Conservation (phyloP, 2,329 filamentous ascomycete species). For the Davidsoniella neocaledoniae region DNA sequence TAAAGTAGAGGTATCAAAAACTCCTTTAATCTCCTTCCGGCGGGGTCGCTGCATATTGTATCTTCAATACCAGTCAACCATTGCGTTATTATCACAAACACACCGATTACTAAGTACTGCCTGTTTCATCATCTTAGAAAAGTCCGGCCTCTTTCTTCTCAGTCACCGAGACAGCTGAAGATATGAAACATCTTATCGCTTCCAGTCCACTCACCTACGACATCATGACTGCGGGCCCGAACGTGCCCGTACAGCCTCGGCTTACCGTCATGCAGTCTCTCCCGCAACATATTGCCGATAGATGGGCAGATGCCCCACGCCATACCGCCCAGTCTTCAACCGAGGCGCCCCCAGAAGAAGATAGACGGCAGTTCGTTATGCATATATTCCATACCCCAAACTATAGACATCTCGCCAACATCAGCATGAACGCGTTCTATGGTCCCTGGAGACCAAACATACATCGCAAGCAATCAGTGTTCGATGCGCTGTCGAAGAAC, state of each 20-base stretch:
- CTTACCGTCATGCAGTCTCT: conserved; percentile 10
- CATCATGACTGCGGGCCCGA: conserved; percentile 16
- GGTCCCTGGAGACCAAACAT: conserved; percentile 25
- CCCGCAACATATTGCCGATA: conserved; percentile 6
- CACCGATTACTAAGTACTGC: neutral
- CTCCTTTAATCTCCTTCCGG: neutral
- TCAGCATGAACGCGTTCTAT: conserved; percentile 22
- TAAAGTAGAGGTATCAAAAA: neutral
- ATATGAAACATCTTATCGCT: conserved; percentile 24
- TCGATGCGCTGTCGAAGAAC: conserved; percentile 22
- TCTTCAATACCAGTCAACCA: neutral
- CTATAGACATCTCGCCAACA: conserved; percentile 25
- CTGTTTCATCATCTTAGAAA: conserved; percentile 20
- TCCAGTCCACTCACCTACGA: conserved; percentile 32
- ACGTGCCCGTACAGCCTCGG: neutral
- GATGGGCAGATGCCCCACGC: conserved; percentile 15
- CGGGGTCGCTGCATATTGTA: neutral
- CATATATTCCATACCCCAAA: conserved; percentile 23
- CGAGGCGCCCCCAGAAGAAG: conserved; percentile 1
- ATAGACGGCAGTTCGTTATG: conserved; percentile 25
- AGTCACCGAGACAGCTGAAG: conserved; percentile 25
- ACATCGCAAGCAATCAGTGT: conserved; percentile 21
- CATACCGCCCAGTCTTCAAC: conserved; percentile 18
- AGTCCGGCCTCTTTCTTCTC: conserved; percentile 33
- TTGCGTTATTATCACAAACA: too few species aligned